A percentile compares a stretch with the other conserved stretches of the same genome.
These are phyloP conservation scores for Salvia hispanica DNA, from an alignment of 257 asterid genomes.

Conservation along the genomic window DNA sequence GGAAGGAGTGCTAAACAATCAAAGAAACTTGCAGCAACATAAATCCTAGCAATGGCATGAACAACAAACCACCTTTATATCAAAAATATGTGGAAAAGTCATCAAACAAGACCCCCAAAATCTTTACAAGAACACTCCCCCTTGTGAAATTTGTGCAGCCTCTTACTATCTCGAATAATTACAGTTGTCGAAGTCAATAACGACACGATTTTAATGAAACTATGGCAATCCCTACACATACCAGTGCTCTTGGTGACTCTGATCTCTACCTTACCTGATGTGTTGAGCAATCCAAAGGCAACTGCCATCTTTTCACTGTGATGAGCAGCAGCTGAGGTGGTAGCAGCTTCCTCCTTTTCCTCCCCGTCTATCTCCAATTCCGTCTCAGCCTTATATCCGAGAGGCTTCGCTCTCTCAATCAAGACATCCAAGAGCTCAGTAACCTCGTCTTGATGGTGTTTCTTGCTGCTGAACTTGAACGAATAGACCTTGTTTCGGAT, in stretches of 20 bases:
- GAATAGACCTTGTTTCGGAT: slow-evolving; percentile 67
- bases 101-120: slow-evolving; percentile 62
- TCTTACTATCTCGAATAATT: slow-evolving; percentile 71
- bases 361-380: slow-evolving; percentile 35
- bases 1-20: no score
- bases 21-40: no score
- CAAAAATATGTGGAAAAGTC: slow-evolving; percentile 12
- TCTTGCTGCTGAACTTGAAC: slow-evolving; percentile 48
- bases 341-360: slow-evolving; percentile 39
- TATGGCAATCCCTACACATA: slow-evolving; percentile 87
- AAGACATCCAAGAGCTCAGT: slow-evolving; percentile 46
- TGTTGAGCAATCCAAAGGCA: slow-evolving; percentile 69
- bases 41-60: no score
- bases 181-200: slow-evolving; percentile 57
- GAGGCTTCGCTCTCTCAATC: slow-evolving; percentile 44
- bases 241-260: slow-evolving; percentile 70
- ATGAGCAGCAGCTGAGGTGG: slow-evolving; percentile 35
- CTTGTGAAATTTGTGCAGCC: slow-evolving; percentile 67
- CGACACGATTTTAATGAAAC: slow-evolving; percentile 66
- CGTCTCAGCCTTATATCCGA: slow-evolving; percentile 51
- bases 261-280: slow-evolving; percentile 45
- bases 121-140: slow-evolving; percentile 90
- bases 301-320: slow-evolving; percentile 89
- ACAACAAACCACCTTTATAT: no score
- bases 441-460: slow-evolving; percentile 38